A percentile compares a stretch with the other conserved stretches of the same genome.
Conservation (phyloP, 2,329 filamentous ascomycete species). For the Microthyrium microscopicum region DNA sequence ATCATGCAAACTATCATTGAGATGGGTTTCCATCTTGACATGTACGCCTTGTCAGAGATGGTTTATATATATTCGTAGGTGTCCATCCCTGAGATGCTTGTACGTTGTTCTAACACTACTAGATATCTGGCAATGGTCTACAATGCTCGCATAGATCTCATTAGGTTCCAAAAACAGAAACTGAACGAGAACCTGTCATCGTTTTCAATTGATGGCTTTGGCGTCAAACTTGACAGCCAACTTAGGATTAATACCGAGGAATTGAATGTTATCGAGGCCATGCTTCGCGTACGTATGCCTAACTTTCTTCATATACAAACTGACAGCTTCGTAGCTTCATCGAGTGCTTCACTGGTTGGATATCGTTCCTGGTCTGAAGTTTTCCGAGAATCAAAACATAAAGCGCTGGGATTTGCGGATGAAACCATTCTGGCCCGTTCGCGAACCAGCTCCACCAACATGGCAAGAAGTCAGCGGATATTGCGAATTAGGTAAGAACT, state of each 20-base stretch:
- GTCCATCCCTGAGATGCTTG: neutral
- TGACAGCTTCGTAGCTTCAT: constrained; percentile 14
- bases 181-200: neutral
- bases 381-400: constrained; percentile 29
- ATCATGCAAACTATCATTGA: constrained; percentile 79
- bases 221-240: too few relatives aligned
- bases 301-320: constrained; percentile 15
- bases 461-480: too few relatives aligned
- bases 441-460: constrained; percentile 45
- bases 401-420: constrained; percentile 65
- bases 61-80: constrained; percentile 66
- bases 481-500: too few relatives aligned
- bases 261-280: neutral
- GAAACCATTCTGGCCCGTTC: constrained; percentile 60
- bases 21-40: constrained; percentile 82
- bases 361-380: constrained; percentile 41
- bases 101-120: constrained; percentile 2
- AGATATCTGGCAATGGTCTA: neutral
- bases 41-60: constrained; percentile 76
- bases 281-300: constrained; percentile 8
- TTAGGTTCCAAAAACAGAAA: neutral
- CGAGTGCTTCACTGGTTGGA: constrained; percentile 41
- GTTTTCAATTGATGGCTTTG: too few relatives aligned
- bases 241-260: too few relatives aligned
- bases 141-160: neutral